Base-by-base conservation (phyloP, 2,329 filamentous ascomycete species). In the Aspergillus versicolor region DNA sequence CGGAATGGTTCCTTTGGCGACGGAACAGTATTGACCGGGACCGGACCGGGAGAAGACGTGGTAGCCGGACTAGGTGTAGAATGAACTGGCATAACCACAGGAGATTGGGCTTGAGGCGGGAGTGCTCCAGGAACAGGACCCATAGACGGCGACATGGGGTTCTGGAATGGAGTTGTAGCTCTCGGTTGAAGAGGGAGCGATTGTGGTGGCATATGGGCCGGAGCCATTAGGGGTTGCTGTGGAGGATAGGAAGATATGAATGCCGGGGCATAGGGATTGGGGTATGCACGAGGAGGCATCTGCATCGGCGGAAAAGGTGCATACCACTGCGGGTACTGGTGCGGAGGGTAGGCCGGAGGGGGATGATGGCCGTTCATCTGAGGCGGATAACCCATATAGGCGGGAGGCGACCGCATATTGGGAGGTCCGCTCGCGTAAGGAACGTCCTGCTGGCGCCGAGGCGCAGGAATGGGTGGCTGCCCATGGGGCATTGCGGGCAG, bases 331-430 rank as follows among this genome's bases (percentile, higher is more conserved):
- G 64, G 69, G 61, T 77, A 80, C 63, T 73, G 80, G 69, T 73
- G 76, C 63, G 63, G 78, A 67, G 63, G 74, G 69, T 69, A 79
- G 50, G 68, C 63, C 69, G 70, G 48, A 45, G 59, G 79, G 72
- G 67, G 76, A 67, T 66, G 75, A 68, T 69, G 84, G 75, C 69
- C 82, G 76, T 68, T 85, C 81, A 75, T 85, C 81, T 61, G 87
- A 76, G 56, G 85, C 82, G 70, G 80, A 64, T 77, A 75, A 65
- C 73, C 67, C 79, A 85, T 86, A 66, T 88, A 84, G 48, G 77
- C 84, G 57, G 83, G 84, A 60, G 83, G 82, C 56, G 83, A 79
- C 57, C 77, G 77, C 73, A 86, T 81, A 63, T 81, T 82, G 32
- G 81, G 78, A 50, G 74, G 75, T 7, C 69, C 72, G 12, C 72